A percentile compares a stretch with the other conserved stretches of the same genome.
phyloP scores from a whole-genome alignment of 176 grass and related monocot species.

The Oropetium thomaeum region DNA sequence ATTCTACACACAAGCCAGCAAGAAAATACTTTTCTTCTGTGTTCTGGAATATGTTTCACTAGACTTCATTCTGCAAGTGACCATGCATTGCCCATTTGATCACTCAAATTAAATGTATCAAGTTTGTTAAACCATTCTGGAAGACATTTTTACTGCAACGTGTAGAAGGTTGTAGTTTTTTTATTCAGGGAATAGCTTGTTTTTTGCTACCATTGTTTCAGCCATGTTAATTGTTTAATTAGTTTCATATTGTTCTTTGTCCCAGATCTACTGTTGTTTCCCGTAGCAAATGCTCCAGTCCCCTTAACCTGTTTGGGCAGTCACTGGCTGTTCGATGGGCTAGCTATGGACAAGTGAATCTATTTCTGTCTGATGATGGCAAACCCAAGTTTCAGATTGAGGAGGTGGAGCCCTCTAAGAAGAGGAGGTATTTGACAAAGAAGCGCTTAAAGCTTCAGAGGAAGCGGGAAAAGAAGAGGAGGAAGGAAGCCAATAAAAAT shows the following conservation, averaged over 20 bases:
- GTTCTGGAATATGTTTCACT: not conserved
- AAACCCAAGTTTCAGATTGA: constrained; percentile 83
- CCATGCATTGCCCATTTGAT: not conserved
- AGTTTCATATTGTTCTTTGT: not conserved
- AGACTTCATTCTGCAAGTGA: not conserved
- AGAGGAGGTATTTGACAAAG: constrained; percentile 66
- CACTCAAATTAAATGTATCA: not conserved
- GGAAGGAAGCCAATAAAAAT: constrained; percentile 81
- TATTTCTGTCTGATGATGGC: constrained; percentile 75
- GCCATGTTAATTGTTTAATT: constrained; percentile 7
- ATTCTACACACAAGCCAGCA: too few species aligned
- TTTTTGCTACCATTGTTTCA: not conserved
- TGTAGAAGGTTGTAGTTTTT: too few species aligned
- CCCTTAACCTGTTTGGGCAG: constrained; percentile 24
- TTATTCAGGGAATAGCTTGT: not conserved
- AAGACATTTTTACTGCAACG: not conserved
- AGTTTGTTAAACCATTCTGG: not conserved
- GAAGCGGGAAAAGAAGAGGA: constrained; percentile 71
- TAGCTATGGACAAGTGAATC: constrained; percentile 64
- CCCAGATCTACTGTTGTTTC: constrained; percentile 39
- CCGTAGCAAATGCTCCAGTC: constrained; percentile 27
- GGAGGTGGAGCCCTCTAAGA: constrained; percentile 69
- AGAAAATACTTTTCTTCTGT: too few species aligned
- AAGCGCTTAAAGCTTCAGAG: constrained; percentile 77
- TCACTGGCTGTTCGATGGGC: constrained; percentile 38